Evolutionary conservation across 768 basidiomycete species (phyloP).

Genomic region (Podaxis rugospora): DNA sequence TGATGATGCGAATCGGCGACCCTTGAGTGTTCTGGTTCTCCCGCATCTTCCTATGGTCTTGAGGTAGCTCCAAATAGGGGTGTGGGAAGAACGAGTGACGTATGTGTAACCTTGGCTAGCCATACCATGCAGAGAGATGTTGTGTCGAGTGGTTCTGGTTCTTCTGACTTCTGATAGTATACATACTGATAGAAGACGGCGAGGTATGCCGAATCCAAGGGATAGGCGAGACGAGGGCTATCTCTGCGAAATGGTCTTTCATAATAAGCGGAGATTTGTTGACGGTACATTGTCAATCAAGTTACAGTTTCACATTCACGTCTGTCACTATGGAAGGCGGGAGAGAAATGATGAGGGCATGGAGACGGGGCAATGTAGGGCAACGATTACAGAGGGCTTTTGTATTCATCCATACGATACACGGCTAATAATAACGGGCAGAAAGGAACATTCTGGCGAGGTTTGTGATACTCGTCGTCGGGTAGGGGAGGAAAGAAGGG

Average conservation of each 20-base stretch:
- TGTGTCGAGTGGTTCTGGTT: neutral
- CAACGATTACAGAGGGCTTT: neutral
- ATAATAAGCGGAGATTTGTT: neutral
- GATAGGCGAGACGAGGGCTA: neutral
- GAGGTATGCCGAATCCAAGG: neutral
- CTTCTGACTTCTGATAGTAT: neutral
- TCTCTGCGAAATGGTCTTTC: neutral
- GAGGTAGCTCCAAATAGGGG: neutral
- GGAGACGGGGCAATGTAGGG: neutral
- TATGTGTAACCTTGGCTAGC: neutral
- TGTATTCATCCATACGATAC: neutral
- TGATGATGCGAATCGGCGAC: neutral
- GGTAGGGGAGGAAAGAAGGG: neutral
- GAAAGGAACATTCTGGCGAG: neutral
- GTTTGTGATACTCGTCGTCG: neutral
- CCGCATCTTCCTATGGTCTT: neutral
- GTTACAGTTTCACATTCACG: neutral
- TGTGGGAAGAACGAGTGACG: conserved; percentile 1
- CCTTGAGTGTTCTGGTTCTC: neutral
- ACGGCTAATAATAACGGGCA: neutral
- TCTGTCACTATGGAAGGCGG: neutral
- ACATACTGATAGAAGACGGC: neutral
- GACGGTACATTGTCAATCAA: neutral
- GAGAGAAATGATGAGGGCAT: neutral
- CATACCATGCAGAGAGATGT: neutral